Evolutionary conservation across 2,329 filamentous ascomycete genomes (phyloP), one percentile per base, ranked within the genome.

Genomic region (Metarhizium robertsii): DNA sequence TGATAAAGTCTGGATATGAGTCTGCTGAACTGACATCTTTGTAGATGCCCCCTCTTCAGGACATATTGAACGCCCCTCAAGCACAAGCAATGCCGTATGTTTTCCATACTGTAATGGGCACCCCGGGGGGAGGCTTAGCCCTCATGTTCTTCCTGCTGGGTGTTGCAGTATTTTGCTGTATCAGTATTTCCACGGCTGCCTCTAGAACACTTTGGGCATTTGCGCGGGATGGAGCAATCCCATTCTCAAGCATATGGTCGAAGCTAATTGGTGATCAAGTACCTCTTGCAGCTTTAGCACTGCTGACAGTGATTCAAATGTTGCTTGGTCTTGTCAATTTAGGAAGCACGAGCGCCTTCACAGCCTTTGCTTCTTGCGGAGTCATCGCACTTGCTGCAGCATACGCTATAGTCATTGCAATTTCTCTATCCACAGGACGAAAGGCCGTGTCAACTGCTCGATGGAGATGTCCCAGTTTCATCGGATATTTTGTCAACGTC

Each of bases 131-230:
- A 29, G 76, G 78, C 7, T 73, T 83, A 16, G 76, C 68, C 11
- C 68, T 83, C 6, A 74, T 75, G 18, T 62, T 80, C 2, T 77
- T 81, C 1, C 71, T 84, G 36, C 72, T 83, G 50, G 71, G 83
- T 40, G 76, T 84, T 54, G 80, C 77, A 18, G 65, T 84, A 48
- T 76, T 83, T 64, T 83, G 80, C 64, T 80, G 79, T 52, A 76
- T 82, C 20, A 78, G 78, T 18, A 83, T 81, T 68, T 83, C 80
- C 0, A 81, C 80, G 6, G 80, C 81, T 10, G 75, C 80, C 0
- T 83, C 80, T 7, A 75, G 81, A 16, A 80, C 76, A 61, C 81
- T 77, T 7, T 85, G 79, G 78, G 80, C 80, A 0, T 83, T 84
- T 60, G 77, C 80, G 40, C 76, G 80, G 58, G 80, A 84, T 61